These are phyloP conservation scores for Lophium mytilinum DNA, from an alignment of 495 filamentous ascomycete genomes.

Conservation along the genomic window DNA sequence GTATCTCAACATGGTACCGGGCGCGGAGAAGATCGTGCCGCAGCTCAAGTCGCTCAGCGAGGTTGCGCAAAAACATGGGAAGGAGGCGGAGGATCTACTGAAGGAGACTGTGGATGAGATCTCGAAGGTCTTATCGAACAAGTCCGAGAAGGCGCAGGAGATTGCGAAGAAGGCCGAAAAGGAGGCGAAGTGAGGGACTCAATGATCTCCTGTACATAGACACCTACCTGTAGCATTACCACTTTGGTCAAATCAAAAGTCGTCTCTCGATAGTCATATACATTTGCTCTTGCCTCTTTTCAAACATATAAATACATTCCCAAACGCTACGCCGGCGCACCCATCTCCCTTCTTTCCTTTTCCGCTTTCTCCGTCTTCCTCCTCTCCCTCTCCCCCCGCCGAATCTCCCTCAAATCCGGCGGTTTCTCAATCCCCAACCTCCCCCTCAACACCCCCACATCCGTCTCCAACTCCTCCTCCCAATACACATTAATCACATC, in stretches of 20 bases:
- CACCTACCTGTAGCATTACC: too few relatives aligned
- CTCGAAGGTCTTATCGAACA: conserved; percentile 39
- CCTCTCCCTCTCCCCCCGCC: conserved; percentile 60
- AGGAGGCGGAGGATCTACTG: conserved; percentile 51
- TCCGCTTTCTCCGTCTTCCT: conserved; percentile 43
- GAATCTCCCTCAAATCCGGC: conserved; percentile 76
- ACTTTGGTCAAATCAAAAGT: too few relatives aligned
- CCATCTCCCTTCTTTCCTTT: conserved; percentile 32
- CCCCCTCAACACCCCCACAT: conserved; percentile 65
- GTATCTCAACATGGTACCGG: conserved; percentile 46
- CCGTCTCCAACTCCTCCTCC: conserved; percentile 87
- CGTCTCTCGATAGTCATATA: too few relatives aligned
- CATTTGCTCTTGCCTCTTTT: too few relatives aligned
- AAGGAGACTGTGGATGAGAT: conserved; percentile 52
- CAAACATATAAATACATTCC: too few relatives aligned
- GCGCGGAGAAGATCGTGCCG: conserved; percentile 47
- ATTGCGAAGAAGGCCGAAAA: conserved; percentile 34
- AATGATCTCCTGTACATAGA: too few relatives aligned
- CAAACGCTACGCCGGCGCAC: too few relatives aligned
- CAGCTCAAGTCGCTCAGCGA: conserved; percentile 47
- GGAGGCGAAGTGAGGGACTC: background rate
- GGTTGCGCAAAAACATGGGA: conserved; percentile 48
- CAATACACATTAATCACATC: conserved; percentile 97
- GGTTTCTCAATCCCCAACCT: conserved; percentile 80
- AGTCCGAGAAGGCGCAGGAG: conserved; percentile 36